Percentiles rank a stretch among this genome's conserved stretches.
phyloP scores from a whole-genome alignment of 768 basidiomycete genomes.

The Xanthoconium stramineum region DNA sequence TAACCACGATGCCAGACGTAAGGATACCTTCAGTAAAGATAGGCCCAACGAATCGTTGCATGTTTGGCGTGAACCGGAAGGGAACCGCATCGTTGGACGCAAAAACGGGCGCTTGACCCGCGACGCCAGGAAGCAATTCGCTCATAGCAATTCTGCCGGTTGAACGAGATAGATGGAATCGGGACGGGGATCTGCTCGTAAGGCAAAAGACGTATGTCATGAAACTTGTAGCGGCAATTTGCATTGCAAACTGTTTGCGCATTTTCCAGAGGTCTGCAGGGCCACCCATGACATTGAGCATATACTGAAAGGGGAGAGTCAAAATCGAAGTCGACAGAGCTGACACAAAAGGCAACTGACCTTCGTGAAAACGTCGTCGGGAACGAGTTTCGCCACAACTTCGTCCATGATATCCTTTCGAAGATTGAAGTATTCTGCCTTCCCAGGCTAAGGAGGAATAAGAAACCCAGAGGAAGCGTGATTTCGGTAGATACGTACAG shows the following conservation, averaged over 20 bases:
- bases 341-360: slow-evolving; percentile 40
- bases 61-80: slow-evolving; percentile 95
- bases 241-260: slow-evolving; percentile 93
- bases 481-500: slow-evolving; percentile 27
- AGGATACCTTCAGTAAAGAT: slow-evolving; percentile 88
- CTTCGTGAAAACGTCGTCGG: slow-evolving; percentile 80
- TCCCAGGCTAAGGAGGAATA: slow-evolving; percentile 43
- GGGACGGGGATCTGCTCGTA: slow-evolving; percentile 75
- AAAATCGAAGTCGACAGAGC: background rate
- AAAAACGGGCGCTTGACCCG: slow-evolving; percentile 55
- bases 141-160: slow-evolving; percentile 92
- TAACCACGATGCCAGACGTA: slow-evolving; percentile 83
- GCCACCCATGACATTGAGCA: slow-evolving; percentile 80
- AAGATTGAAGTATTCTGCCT: slow-evolving; percentile 63
- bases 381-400: slow-evolving; percentile 80
- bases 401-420: slow-evolving; percentile 90
- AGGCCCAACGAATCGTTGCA: slow-evolving; percentile 90
- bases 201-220: slow-evolving; percentile 87
- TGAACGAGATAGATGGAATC: slow-evolving; percentile 86
- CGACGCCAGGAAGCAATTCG: slow-evolving; percentile 76
- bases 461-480: background rate
- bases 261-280: slow-evolving; percentile 92
- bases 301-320: slow-evolving; percentile 57
- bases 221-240: slow-evolving; percentile 86
- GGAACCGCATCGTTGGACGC: slow-evolving; percentile 85